A percentile compares a stretch with the other conserved stretches of the same genome.
Evolutionary conservation across 495 filamentous ascomycete species (phyloP).

Genomic region (Xylaria flabelliformis): DNA sequence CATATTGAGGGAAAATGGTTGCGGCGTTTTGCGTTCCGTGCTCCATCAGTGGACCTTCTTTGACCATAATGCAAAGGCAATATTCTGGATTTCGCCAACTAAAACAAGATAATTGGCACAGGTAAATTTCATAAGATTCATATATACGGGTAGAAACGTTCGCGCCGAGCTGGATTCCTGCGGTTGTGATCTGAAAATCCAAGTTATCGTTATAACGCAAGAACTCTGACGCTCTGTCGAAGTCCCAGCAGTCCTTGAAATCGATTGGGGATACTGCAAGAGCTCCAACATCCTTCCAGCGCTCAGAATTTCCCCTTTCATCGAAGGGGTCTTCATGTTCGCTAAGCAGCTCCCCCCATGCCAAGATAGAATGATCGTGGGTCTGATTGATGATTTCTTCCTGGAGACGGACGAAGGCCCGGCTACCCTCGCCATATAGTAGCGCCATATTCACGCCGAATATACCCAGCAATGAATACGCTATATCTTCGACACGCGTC

Average conservation of each 20-base stretch:
- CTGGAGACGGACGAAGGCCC: not conserved
- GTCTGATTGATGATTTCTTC: slow-evolving; percentile 5
- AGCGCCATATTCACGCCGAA: not conserved
- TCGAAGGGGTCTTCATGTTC: not conserved
- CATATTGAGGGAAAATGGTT: not conserved
- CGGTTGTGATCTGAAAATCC: not conserved
- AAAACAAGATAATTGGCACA: not conserved
- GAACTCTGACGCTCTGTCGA: not conserved
- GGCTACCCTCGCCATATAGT: not conserved
- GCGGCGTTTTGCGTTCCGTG: not conserved
- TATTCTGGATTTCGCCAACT: not conserved
- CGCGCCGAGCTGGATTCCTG: not conserved
- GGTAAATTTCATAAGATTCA: not conserved
- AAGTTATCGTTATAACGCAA: not conserved
- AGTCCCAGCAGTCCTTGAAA: slow-evolving; percentile 3
- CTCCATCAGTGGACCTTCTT: not conserved
- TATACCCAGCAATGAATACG: not conserved
- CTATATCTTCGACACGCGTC: not conserved
- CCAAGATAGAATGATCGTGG: not conserved
- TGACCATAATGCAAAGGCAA: not conserved
- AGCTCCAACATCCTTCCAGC: not conserved
- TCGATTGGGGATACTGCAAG: not conserved
- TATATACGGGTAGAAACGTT: accelerated
- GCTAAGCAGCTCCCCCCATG: not conserved
- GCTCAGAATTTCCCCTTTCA: not conserved